These are phyloP conservation scores for Blastocystis sp. DNA, from an alignment of 352 stramenopile species.

Conservation along the genomic window DNA sequence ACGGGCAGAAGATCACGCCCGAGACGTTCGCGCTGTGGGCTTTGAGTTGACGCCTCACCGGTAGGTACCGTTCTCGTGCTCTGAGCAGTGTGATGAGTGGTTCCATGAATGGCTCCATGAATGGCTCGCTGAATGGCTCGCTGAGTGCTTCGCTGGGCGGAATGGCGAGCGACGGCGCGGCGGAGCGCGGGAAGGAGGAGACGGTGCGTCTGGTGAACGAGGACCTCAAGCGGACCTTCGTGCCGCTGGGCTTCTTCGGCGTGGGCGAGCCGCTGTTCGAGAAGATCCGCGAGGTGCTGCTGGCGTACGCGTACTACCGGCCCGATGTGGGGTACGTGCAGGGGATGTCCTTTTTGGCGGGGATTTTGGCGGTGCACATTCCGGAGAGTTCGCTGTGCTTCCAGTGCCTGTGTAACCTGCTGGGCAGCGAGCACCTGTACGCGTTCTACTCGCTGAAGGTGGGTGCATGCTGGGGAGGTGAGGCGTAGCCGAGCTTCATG, in stretches of 20 bases:
- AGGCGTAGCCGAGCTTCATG: slow-evolving; percentile 20
- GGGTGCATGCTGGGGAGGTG: background rate
- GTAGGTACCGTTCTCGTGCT: background rate
- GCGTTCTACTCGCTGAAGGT: slow-evolving; percentile 65
- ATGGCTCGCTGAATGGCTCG: background rate
- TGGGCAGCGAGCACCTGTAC: slow-evolving; percentile 62
- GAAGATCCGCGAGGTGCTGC: slow-evolving; percentile 41
- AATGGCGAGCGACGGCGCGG: background rate
- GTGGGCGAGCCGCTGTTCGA: slow-evolving; percentile 45
- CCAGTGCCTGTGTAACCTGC: slow-evolving; percentile 56
- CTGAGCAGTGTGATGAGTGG: background rate
- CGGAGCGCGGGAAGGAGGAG: slow-evolving; percentile 12
- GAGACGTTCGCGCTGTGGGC: slow-evolving; percentile 41
- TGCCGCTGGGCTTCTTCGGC: slow-evolving; percentile 12
- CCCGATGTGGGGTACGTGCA: slow-evolving; percentile 66
- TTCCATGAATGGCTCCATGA: too few species aligned
- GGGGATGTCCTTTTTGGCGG: slow-evolving; percentile 65
- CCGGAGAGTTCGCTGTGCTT: slow-evolving; percentile 56
- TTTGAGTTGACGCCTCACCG: background rate
- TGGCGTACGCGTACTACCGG: slow-evolving; percentile 60
- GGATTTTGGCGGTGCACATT: slow-evolving; percentile 65
- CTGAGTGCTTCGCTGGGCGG: background rate
- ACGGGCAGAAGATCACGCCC: slow-evolving; percentile 49
- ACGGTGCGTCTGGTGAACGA: slow-evolving; percentile 51
- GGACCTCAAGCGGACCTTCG: slow-evolving; percentile 57